Conservation (phyloP, 108 stramenopile genomes). For the Skeletonema menzelii region DNA sequence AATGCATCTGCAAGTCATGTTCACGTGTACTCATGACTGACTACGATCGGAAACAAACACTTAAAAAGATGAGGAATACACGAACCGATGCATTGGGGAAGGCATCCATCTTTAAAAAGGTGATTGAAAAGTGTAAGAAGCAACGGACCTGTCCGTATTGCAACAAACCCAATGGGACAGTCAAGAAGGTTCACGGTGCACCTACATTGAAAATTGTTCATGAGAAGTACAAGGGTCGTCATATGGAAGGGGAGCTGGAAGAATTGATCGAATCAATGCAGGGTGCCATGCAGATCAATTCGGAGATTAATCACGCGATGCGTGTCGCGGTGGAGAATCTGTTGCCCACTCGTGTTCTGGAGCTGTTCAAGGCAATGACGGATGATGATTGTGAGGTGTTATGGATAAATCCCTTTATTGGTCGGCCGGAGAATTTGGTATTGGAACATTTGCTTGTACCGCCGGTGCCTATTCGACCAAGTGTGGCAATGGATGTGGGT, state of each 20-base stretch:
- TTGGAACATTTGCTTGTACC: constrained; percentile 93
- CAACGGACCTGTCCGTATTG: constrained; percentile 84
- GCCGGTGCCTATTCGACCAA: constrained; percentile 99
- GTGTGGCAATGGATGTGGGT: constrained; percentile 97
- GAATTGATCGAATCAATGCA: constrained; percentile 58
- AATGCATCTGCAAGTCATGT: constrained; percentile 98
- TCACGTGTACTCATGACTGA: constrained; percentile 87
- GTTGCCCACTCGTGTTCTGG: constrained; percentile 75
- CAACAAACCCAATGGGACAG: constrained; percentile 88
- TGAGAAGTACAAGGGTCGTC: constrained; percentile 85
- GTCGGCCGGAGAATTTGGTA: constrained; percentile 95
- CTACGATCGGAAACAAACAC: constrained; percentile 52
- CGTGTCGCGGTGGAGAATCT: constrained; percentile 73
- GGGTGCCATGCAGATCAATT: constrained; percentile 69
- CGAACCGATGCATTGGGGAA: constrained; percentile 82
- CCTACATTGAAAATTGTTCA: constrained; percentile 94
- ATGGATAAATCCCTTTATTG: constrained; percentile 89
- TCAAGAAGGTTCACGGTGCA: constrained; percentile 94
- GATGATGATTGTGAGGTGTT: constrained; percentile 95
- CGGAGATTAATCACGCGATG: constrained; percentile 60
- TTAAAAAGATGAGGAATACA: constrained; percentile 84
- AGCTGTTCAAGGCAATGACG: constrained; percentile 87
- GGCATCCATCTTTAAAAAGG: constrained; percentile 73
- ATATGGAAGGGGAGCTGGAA: constrained; percentile 76
- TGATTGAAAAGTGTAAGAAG: constrained; percentile 96